Base-by-base conservation (phyloP, 2,329 filamentous ascomycete species). In the Sarocladiaceae sp. region DNA sequence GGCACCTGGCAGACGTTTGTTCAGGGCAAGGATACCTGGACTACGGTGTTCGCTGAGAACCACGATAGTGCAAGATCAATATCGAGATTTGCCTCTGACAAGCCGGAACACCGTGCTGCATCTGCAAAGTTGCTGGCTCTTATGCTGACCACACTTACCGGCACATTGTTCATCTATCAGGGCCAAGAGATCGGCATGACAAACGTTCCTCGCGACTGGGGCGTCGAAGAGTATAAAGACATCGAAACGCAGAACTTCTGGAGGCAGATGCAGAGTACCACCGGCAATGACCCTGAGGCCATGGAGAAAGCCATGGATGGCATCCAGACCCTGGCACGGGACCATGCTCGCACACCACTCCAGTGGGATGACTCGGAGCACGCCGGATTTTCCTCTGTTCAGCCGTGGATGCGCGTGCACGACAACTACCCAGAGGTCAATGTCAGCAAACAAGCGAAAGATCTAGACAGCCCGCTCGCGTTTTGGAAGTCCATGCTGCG, bases 371-470 rank as follows among this genome's bases (percentile, higher is more conserved):
- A 66, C 1, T 69, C 71, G 0, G 66, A 75, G 0, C 76, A 86
- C 55, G 81, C 80, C 0, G 86, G 86, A 0, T 89, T 90, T 64
- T 78, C 81, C 0, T 58, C 60, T 13, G 57, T 53, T 0, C 57
- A 53, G 0, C 82, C 86, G 0, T 89, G 86, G 86, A 88, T 88
- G 81, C 73, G 79, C 2, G 77, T 84, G 1, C 83, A 87, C 58
- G 79, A 85, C 18, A 71, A 77, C 26, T 84, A 80, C 58, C 58
- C 58, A 2, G 60, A 68, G 2, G 72, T 84, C 60, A 89, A 88
- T 53, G 83, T 77, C 2, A 72, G 70, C 0, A 63, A 62, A 2
- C 79, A 84, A 59, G 55, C 59, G 2, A 55, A 59, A 0, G 74
- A 80, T n/a, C 60, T 60, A 0, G 61, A 71, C 1, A 79, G 76